phyloP scores from a whole-genome alignment of 345 rosid genomes.

The Combretum micranthum region DNA sequence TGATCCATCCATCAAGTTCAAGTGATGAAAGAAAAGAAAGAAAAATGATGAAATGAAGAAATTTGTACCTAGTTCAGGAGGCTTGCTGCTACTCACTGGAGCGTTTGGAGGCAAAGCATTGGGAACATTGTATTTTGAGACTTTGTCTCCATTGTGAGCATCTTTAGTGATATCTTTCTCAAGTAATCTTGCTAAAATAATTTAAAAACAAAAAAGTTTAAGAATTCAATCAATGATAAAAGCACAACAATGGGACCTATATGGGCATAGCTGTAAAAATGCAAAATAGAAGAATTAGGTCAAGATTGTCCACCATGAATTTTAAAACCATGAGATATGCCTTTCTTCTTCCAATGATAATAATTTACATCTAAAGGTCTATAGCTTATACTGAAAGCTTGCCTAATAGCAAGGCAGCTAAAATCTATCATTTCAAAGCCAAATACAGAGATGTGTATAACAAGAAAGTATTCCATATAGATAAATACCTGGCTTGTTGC shows the following conservation, averaged over 20 bases:
- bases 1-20: too few species aligned
- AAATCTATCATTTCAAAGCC: neutral
- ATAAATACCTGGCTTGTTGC: constrained; percentile 61
- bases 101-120: constrained; percentile 36
- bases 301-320: too few species aligned
- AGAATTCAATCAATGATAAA: neutral
- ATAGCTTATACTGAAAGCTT: neutral
- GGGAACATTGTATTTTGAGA: constrained; percentile 41
- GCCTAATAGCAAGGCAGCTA: neutral
- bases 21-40: too few species aligned
- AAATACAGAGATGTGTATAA: neutral
- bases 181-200: constrained; percentile 65
- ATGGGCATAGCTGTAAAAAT: too few species aligned
- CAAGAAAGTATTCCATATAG: neutral
- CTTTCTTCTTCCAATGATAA: too few species aligned
- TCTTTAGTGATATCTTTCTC: constrained; percentile 74
- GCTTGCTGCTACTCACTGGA: constrained; percentile 32
- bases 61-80: constrained; percentile 50
- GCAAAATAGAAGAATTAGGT: too few species aligned
- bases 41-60: too few species aligned
- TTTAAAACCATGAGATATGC: too few species aligned
- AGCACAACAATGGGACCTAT: too few species aligned
- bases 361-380: too few species aligned
- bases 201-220: constrained; percentile 6
- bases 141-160: constrained; percentile 76